These are phyloP conservation scores for Paramecium sexaurelia DNA, from an alignment of 73 alveolate species.

Conservation along the genomic window DNA sequence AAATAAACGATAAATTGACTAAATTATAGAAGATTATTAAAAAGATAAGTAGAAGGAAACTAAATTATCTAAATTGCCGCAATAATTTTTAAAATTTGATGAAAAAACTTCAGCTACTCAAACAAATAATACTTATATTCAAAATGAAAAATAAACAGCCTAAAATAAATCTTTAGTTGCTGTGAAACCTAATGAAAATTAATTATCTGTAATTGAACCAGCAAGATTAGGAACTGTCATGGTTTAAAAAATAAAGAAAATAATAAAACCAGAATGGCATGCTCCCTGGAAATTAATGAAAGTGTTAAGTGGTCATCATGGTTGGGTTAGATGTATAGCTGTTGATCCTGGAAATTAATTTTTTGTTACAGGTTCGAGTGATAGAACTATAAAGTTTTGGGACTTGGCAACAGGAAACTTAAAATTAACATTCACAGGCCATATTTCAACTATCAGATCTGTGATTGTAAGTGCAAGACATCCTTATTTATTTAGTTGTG, in stretches of 20 bases:
- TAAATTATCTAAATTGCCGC: slow-evolving; percentile 62
- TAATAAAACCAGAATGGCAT: slow-evolving; percentile 94
- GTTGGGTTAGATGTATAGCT: slow-evolving; percentile 98
- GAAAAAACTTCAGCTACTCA: slow-evolving; percentile 58
- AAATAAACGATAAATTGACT: slow-evolving; percentile 51
- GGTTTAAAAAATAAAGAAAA: slow-evolving; percentile 69
- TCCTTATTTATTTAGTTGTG: slow-evolving; percentile 98
- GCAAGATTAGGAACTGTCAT: slow-evolving; percentile 69
- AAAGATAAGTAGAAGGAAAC: slow-evolving; percentile 19
- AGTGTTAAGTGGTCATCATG: slow-evolving; percentile 98
- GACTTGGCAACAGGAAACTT: slow-evolving; percentile 98
- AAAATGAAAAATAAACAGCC: slow-evolving; percentile 4
- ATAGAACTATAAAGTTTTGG: slow-evolving; percentile 99
- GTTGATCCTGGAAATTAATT: slow-evolving; percentile 96
- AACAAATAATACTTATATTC: slow-evolving; percentile 10
- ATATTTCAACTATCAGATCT: slow-evolving; percentile 86
- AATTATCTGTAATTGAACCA: slow-evolving; percentile 64
- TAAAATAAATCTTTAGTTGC: slow-evolving; percentile 17
- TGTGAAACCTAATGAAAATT: not conserved
- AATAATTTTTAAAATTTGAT: slow-evolving; percentile 55
- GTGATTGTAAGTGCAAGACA: slow-evolving; percentile 84
- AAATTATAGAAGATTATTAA: slow-evolving; percentile 50
- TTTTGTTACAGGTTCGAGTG: slow-evolving; percentile 98
- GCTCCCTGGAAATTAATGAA: slow-evolving; percentile 99
- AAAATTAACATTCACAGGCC: slow-evolving; percentile 97